Base-by-base conservation (phyloP, 2,329 filamentous ascomycete genomes). In the Clarireedia homoeocarpa region DNA sequence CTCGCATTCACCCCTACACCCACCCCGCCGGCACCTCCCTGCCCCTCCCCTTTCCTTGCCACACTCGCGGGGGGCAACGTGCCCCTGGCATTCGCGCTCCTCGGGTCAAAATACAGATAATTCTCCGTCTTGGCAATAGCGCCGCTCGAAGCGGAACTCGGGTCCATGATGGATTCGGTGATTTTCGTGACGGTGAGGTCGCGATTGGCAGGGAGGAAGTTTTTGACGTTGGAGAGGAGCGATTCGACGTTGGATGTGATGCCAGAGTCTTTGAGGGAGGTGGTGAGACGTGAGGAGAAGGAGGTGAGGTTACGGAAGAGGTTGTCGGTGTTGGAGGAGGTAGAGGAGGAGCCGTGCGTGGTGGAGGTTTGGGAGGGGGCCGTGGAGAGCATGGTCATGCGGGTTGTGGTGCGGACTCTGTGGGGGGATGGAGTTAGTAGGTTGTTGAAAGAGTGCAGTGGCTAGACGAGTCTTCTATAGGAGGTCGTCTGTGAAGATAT, bases 171-270 rank as follows among this genome's bases (percentile, higher is more conserved):
- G 1, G 90, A 95, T 71, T 99, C 94, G 42, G 94, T 92, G 68
- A 99, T 96, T 73, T 97, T 97, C 56, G 95, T 99, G 53, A 99
- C 82, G 0, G 94, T 97, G 9, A 97, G 81, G 69, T 99, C 95
- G 65, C 91, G 90, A 74, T 99, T 95, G 14, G 84, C 89, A 0
- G 95, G 94, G n/a, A 99, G 76, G 73, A 99, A 95, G 73, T 96
- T 97, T 74, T 97, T 99, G 68, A 99, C 92, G 45, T 92, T 92
- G 5, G 90, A 92, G 60, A 97, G 91, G 45, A 99, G 82, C 30
- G 88, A 92, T 71, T 97, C 94, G 67, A 99, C 89, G 70, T 97
- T 97, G 53, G 84, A 84, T 57, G 85, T 83, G 17, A 95, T 89
- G 34, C 83, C 83, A 4, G 90, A 91, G 62, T 96, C 92, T 69